These are phyloP conservation scores for Microdochium trichocladiopsis DNA, from an alignment of 2,329 filamentous ascomycete genomes.

Conservation along the genomic window DNA sequence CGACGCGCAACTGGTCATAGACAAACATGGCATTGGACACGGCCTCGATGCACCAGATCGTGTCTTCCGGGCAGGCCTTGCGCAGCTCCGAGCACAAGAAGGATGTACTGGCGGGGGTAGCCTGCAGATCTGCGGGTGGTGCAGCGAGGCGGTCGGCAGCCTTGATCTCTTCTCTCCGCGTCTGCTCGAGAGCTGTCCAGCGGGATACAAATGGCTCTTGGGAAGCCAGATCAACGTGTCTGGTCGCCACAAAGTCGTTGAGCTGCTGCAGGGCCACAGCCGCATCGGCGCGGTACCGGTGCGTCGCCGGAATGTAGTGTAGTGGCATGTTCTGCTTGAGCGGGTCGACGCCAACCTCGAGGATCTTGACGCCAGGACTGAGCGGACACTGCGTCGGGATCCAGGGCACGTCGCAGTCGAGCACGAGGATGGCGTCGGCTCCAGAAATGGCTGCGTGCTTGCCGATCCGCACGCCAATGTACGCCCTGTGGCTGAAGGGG, in stretches of 20 bases:
- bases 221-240: not conserved
- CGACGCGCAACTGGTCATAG: conserved; percentile 63
- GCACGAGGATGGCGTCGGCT: conserved; percentile 57
- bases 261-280: conserved; percentile 31
- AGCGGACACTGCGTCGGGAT: conserved; percentile 58
- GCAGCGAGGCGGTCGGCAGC: conserved; percentile 6
- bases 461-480: conserved; percentile 47
- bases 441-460: conserved; percentile 50
- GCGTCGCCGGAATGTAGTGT: conserved; percentile 48
- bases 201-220: not conserved
- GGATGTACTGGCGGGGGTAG: conserved; percentile 31
- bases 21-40: conserved; percentile 66
- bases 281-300: conserved; percentile 42
- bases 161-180: conserved; percentile 9
- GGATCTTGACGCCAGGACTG: conserved; percentile 45
- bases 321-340: conserved; percentile 56
- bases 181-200: conserved; percentile 3
- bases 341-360: conserved; percentile 61
- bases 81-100: not conserved
- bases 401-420: conserved; percentile 67
- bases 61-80: conserved; percentile 20
- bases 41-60: conserved; percentile 71
- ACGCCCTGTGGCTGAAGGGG: conserved; percentile 24
- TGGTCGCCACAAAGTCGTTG: conserved; percentile 5
- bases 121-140: conserved; percentile 15